Base-by-base conservation (phyloP, 768 basidiomycete species). In the Calocybe indica region DNA sequence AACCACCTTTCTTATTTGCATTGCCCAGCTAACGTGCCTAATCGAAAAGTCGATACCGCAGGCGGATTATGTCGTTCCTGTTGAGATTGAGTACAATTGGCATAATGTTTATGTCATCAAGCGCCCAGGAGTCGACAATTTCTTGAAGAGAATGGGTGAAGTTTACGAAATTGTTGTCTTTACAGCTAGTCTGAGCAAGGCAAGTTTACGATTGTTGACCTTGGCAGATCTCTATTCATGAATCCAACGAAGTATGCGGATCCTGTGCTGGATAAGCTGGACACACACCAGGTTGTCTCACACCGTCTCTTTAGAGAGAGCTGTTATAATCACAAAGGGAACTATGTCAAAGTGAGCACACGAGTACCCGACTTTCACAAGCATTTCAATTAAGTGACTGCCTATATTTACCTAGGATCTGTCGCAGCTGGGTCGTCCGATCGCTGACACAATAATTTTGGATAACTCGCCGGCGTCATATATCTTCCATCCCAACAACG, bases 21-120 rank as follows among this genome's bases (percentile, higher is more conserved):
- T 51, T 54, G 43, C 52, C 54, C 45, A 13, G 37, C 31, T 36
- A 43, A 41, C 32, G 28, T 51, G 11, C 28, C 10, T 32, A 31
- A 7, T 29, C 28, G 5, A 5, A 10, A 62, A 98, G 94, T 89
- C 93, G 46, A 91, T 98, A 57, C 79, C 77, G 54, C 88, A 92
- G 59, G 93, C 95, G 30, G 96, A 99, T 71, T 99, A 92, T 66
- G 91, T 98, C 53, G 95, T 99, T 3, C 96, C 96, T 5, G 96
- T 99, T 22, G 96, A 98, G 68, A 99, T 99, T 53, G 96, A 99
- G 62, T 93, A 90, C 55, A 89, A 96, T 61, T 90, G 88, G 79
- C 96, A 99, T 65, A 97, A 99, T 60, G 93, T 98, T 55, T 97
- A 98, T 68, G 96, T 98, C 42, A 90, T 98, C 67, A 98, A 98